A percentile compares a stretch with the other conserved stretches of the same genome.
phyloP scores from a whole-genome alignment of 2,329 filamentous ascomycete species.

The Ceratocystiopsis sp. region DNA sequence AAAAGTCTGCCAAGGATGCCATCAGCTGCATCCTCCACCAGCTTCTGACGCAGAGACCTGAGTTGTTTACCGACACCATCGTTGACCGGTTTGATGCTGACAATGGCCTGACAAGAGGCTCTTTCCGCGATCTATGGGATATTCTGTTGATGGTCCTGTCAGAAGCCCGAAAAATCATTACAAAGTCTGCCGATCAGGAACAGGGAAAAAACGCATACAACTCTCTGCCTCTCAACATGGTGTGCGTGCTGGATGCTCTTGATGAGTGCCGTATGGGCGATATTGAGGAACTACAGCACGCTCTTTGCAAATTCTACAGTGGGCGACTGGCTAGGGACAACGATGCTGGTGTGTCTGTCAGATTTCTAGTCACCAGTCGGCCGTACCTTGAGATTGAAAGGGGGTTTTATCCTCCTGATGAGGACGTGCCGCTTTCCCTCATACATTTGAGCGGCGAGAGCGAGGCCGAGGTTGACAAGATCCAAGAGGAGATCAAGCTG shows the following conservation, averaged over 20 bases:
- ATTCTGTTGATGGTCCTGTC: neutral
- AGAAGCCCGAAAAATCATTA: neutral
- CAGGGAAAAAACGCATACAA: too few species aligned
- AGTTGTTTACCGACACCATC: neutral
- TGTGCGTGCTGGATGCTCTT: constrained; percentile 21
- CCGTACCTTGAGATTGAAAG: constrained; percentile 16
- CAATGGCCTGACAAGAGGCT: neutral
- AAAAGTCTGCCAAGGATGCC: neutral
- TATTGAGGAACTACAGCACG: neutral
- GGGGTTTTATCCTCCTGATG: constrained; percentile 8
- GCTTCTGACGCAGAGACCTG: neutral
- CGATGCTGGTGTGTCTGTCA: too few species aligned
- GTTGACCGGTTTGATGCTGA: neutral
- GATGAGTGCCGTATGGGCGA: constrained; percentile 15
- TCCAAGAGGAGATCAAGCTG: constrained; percentile 2
- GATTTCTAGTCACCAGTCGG: constrained; percentile 18
- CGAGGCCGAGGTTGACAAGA: constrained; percentile 9
- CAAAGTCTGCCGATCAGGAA: too few species aligned
- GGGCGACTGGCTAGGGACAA: neutral
- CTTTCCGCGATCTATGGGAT: neutral
- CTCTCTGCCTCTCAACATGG: neutral
- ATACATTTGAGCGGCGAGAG: constrained; percentile 17
- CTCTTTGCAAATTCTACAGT: constrained; percentile 6
- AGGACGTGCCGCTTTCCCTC: constrained; percentile 9
- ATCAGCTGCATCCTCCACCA: constrained; percentile 3